These are phyloP conservation scores for Coprinopsis sp. DNA, from an alignment of 768 basidiomycete species.

Conservation along the genomic window DNA sequence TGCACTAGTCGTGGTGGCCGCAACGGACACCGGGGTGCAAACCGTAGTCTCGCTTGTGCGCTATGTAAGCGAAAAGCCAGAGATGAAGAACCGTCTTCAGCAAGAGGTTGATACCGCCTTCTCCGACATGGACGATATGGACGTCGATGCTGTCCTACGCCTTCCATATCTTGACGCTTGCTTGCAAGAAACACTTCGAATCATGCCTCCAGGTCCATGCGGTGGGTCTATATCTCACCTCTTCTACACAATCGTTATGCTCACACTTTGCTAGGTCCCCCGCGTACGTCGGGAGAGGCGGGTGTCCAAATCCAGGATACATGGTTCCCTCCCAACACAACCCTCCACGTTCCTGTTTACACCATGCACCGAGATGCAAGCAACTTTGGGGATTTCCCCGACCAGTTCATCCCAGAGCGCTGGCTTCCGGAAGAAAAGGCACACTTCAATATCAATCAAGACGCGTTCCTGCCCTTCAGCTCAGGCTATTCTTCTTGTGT, in stretches of 20 bases:
- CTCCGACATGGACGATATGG: constrained; percentile 14
- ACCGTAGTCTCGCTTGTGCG: constrained; percentile 15
- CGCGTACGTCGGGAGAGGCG: background rate
- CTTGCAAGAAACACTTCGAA: constrained; percentile 19
- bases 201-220: constrained; percentile 18
- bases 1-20: constrained; percentile 18
- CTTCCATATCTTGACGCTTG: constrained; percentile 22
- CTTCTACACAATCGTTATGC: no score
- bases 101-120: constrained; percentile 10
- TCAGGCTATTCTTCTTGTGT: constrained; percentile 19
- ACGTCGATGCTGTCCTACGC: constrained; percentile 6
- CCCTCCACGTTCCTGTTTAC: constrained; percentile 1
- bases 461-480: constrained; percentile 16
- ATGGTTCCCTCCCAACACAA: constrained; percentile 1
- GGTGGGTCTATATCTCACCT: no score
- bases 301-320: background rate
- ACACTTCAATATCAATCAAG: constrained; percentile 3
- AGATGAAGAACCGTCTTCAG: constrained; percentile 10
- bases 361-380: constrained; percentile 9
- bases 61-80: constrained; percentile 9
- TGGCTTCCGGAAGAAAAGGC: constrained; percentile 16
- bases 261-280: background rate
- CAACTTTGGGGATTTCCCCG: constrained; percentile 16
- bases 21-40: constrained; percentile 18
- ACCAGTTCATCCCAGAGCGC: constrained; percentile 19